Conservation (phyloP, 2,329 filamentous ascomycete species). For the Fonsecaea multimorphosa region DNA sequence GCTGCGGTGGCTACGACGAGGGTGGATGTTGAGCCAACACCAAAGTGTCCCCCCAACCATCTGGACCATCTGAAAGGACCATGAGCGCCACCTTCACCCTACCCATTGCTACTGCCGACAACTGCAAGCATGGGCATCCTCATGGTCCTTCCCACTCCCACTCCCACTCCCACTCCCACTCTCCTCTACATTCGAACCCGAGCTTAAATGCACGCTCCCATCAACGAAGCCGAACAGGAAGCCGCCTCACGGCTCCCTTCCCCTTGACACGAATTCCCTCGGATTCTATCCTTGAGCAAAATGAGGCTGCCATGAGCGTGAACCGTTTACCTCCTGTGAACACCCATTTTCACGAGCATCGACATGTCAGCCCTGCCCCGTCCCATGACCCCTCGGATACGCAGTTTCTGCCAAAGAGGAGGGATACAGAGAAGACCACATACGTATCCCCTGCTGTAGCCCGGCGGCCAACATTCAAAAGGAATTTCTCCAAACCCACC, state of each 20-base stretch:
- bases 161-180: conserved; percentile 43
- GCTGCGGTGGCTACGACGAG: conserved; percentile 17
- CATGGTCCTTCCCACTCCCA: conserved; percentile 46
- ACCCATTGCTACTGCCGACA: conserved; percentile 41
- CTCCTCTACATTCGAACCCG: conserved; percentile 43
- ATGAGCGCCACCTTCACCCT: conserved; percentile 41
- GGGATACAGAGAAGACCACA: conserved; percentile 26
- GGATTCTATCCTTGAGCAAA: conserved; percentile 30
- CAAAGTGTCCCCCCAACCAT: conserved; percentile 34
- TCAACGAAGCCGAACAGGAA: conserved; percentile 31
- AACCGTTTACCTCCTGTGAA: conserved; percentile 25
- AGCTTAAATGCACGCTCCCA: conserved; percentile 45
- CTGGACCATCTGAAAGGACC: conserved; percentile 34
- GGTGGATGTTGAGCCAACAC: conserved; percentile 38
- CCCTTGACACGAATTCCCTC: conserved; percentile 39
- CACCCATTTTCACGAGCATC: conserved; percentile 26
- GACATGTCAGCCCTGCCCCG: conserved; percentile 27
- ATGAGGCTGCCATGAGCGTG: conserved; percentile 19
- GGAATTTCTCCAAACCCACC: conserved; percentile 62
- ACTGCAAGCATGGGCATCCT: conserved; percentile 45
- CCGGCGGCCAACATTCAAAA: conserved; percentile 39
- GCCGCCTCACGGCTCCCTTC: conserved; percentile 36
- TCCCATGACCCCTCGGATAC: conserved; percentile 20
- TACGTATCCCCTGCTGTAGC: conserved; percentile 24
- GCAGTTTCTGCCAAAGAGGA: conserved; percentile 31